These are phyloP conservation scores for Nicotiana otophora DNA, from an alignment of 257 asterid genomes.

Conservation along the genomic window DNA sequence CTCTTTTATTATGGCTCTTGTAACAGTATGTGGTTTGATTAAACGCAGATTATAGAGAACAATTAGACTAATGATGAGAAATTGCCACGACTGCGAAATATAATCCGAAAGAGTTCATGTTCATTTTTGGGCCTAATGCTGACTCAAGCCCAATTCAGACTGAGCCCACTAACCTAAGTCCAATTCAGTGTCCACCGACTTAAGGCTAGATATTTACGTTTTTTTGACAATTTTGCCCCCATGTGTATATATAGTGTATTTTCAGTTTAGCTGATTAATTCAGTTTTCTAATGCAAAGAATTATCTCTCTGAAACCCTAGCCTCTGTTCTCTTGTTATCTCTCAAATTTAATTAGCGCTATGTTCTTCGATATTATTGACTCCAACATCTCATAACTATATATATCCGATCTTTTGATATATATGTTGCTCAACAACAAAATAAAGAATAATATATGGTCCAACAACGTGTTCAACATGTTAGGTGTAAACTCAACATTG, in stretches of 20 bases:
- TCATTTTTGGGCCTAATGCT: neutral
- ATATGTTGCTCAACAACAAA: too few species aligned
- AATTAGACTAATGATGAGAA: neutral
- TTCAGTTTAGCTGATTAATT: neutral
- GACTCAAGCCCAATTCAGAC: neutral
- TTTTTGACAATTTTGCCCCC: neutral
- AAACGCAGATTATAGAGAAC: constrained; percentile 32
- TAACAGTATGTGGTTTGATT: constrained; percentile 60
- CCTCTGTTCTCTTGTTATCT: neutral
- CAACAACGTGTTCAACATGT: too few species aligned
- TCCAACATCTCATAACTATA: too few species aligned
- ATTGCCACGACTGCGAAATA: too few species aligned
- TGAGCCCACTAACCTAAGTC: neutral
- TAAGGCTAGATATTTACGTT: neutral
- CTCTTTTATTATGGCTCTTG: constrained; percentile 60
- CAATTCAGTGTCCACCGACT: neutral
- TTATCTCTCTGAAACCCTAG: neutral
- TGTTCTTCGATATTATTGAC: too few species aligned
- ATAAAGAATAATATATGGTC: too few species aligned
- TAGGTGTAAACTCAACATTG: too few species aligned
- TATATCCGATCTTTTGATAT: too few species aligned
- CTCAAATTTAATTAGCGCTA: neutral
- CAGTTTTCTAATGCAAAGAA: neutral
- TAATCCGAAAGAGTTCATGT: too few species aligned
- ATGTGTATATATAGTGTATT: neutral